Evolutionary conservation across 306 rosid species (phyloP), one percentile per base, ranked within the genome.

Genomic region (Prunus fruticosa): DNA sequence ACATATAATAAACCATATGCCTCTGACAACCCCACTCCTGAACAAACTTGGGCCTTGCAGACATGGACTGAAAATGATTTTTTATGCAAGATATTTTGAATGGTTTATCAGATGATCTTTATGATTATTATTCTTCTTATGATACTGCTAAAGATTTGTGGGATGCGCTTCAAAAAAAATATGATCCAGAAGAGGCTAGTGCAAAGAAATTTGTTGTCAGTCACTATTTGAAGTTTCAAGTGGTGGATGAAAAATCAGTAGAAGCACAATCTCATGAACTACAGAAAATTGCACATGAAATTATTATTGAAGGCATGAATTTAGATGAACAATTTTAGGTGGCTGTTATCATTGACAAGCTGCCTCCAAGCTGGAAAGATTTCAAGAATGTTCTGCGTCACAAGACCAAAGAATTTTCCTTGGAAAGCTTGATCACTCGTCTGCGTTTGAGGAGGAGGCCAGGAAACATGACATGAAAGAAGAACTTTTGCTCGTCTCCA

Each of bases 351-450:
- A 62, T 22, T 62, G 32, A 25, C 27, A 20, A 69, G 41, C 11
- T 63, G 0, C 43, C 67, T 2, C 67, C 67, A 0, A 9, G 38
- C 6, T 54, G 4, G 60, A 54, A n/a, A n/a, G 60, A 18, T 15
- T 54, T 54, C 22, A 54, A 54, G 22, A 54, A 54, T 54, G 34
- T 2, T 65, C 34, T 27, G 5, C 3, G 20, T 3, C 49, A 65
- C 47, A 65, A 65, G 6, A 65, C 34, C 5, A 65, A 65, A 15
- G 11, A 69, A 20, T 52, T 71, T 51, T 71, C 19, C 30, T 27
- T 71, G 2, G 63, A 71, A 32, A 71, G 75, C 27, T 16, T 50
- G 45, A 71, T 71, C 19, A 71, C 75, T 52, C 49, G 75, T 60
- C 64, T 71, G 52, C 75, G 16, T 14, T 71, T 52, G 46, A 54